Evolutionary conservation across 108 stramenopile species (phyloP).

Genomic region (Cyclotella choctawhatcheeana): DNA sequence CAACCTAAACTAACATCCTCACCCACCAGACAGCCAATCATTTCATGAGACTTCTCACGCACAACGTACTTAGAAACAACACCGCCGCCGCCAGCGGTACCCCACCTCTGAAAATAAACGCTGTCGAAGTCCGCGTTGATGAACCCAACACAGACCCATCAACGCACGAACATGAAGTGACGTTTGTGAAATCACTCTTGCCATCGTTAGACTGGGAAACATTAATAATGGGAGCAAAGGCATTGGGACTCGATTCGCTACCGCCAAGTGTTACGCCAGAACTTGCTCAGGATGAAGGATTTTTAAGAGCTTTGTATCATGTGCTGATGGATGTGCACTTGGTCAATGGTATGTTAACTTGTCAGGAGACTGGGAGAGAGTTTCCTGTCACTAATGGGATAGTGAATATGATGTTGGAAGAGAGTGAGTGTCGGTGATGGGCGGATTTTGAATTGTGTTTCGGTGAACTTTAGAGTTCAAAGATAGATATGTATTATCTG

Average conservation of each 20-base stretch:
- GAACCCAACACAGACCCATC: constrained; percentile 38
- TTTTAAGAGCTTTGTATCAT: constrained; percentile 89
- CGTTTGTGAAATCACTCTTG: constrained; percentile 79
- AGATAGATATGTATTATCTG: too few relatives aligned
- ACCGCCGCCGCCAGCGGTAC: constrained; percentile 73
- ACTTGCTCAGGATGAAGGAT: constrained; percentile 75
- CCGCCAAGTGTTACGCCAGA: constrained; percentile 79
- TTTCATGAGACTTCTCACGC: constrained; percentile 94
- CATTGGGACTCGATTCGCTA: constrained; percentile 80
- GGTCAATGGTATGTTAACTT: constrained; percentile 90
- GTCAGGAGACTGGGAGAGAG: constrained; percentile 88
- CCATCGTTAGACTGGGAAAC: constrained; percentile 75
- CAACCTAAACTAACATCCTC: too few relatives aligned
- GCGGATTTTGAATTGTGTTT: too few relatives aligned
- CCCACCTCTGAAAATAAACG: constrained; percentile 80
- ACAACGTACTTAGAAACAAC: constrained; percentile 90
- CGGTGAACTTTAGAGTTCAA: too few relatives aligned
- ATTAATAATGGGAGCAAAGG: constrained; percentile 66
- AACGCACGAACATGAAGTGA: constrained; percentile 56
- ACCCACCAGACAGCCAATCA: too few relatives aligned
- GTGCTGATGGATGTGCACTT: constrained; percentile 96
- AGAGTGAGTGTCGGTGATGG: constrained; percentile 81
- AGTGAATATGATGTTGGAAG: constrained; percentile 90
- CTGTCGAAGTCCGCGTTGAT: constrained; percentile 82
- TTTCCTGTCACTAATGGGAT: constrained; percentile 94